phyloP scores from a whole-genome alignment of 345 rosid genomes.

The Eucalyptus marginata region DNA sequence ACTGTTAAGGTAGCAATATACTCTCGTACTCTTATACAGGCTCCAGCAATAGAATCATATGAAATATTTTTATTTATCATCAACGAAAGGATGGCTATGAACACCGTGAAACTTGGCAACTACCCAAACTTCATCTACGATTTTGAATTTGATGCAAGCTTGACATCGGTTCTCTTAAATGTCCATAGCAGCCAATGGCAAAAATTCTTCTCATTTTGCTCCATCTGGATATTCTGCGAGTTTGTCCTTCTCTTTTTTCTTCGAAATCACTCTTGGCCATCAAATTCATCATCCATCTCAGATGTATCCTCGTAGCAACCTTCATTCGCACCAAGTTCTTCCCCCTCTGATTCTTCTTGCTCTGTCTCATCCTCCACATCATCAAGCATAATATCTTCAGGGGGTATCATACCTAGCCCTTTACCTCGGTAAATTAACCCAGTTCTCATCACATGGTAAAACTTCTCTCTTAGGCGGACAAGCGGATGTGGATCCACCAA shows the following conservation, averaged over 20 bases:
- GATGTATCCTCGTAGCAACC: conserved; percentile 28
- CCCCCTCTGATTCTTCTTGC: conserved; percentile 34
- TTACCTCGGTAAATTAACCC: conserved; percentile 74
- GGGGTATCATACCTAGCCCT: conserved; percentile 46
- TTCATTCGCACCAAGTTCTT: conserved; percentile 33
- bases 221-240: neutral
- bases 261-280: conserved; percentile 7
- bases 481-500: conserved; percentile 80
- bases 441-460: conserved; percentile 83
- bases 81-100: no score
- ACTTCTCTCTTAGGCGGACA: conserved; percentile 55
- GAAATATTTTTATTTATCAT: no score
- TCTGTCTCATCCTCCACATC: conserved; percentile 15
- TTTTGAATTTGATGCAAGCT: no score
- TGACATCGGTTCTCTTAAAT: no score
- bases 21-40: no score
- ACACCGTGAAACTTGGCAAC: no score
- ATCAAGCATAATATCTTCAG: conserved; percentile 28
- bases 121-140: no score
- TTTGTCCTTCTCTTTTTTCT: neutral
- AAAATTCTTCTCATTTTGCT: no score
- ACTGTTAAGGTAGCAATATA: no score
- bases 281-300: conserved; percentile 28
- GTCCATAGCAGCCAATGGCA: no score
- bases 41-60: no score